phyloP scores from a whole-genome alignment of 768 basidiomycete genomes.

The Mycena capillaripes region DNA sequence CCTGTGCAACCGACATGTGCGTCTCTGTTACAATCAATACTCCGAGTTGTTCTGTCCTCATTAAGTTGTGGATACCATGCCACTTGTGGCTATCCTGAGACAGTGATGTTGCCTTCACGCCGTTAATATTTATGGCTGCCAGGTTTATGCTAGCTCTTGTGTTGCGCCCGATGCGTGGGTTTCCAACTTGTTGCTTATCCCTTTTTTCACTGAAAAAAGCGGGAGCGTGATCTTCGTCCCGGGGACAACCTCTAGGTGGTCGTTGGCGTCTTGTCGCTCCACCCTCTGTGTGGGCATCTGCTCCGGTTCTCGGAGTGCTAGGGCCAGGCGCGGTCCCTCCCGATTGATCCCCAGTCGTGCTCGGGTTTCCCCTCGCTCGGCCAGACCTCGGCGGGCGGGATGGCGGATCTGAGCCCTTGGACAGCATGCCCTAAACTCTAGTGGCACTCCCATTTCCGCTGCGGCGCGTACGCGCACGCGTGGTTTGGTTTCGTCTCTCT shows the following conservation, averaged over 20 bases:
- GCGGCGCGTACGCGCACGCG: not conserved
- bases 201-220: not conserved
- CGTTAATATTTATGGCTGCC: no score
- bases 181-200: not conserved
- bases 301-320: not conserved
- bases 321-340: not conserved
- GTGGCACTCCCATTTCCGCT: not conserved
- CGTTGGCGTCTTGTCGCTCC: not conserved
- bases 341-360: not conserved
- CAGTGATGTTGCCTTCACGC: no score
- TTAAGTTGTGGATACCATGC: not conserved
- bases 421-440: not conserved
- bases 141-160: not conserved
- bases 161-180: not conserved
- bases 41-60: not conserved
- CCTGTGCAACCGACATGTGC: not conserved
- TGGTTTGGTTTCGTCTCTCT: not conserved
- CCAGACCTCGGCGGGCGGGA: not conserved
- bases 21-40: not conserved
- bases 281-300: not conserved
- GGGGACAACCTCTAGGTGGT: not conserved
- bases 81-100: no score
- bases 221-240: not conserved
- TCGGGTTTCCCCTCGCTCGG: no score
- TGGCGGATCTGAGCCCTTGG: not conserved